Conservation (phyloP, 495 filamentous ascomycete species). For the Echria macrotheca region DNA sequence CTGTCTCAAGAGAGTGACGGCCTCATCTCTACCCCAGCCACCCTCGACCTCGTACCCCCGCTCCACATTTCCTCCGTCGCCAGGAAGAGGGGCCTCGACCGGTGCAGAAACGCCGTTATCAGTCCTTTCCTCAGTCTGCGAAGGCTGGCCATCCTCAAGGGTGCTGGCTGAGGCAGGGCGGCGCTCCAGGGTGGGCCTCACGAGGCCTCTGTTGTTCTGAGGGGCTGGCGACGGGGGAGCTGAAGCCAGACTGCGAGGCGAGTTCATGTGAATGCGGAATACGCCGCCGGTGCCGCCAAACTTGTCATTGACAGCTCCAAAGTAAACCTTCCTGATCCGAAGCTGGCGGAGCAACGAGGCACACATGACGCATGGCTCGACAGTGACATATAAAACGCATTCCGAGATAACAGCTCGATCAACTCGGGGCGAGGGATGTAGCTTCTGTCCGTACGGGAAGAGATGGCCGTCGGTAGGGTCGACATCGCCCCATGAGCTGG, state of each 20-base stretch:
- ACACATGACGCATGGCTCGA: slow-evolving; percentile 98
- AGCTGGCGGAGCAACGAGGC: slow-evolving; percentile 86
- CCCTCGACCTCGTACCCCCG: slow-evolving; percentile 69
- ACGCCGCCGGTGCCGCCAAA: slow-evolving; percentile 96
- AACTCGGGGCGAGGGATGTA: slow-evolving; percentile 39
- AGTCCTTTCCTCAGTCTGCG: slow-evolving; percentile 5
- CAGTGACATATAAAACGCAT: slow-evolving; percentile 87
- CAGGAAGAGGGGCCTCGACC: slow-evolving; percentile 18
- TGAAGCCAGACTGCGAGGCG: slow-evolving; percentile 23
- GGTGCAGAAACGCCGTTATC: slow-evolving; percentile 6
- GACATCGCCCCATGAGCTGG: slow-evolving; percentile 37
- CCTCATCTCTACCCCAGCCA: slow-evolving; percentile 79
- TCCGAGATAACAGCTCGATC: slow-evolving; percentile 54
- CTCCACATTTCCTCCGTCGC: slow-evolving; percentile 53
- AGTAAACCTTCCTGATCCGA: slow-evolving; percentile 76
- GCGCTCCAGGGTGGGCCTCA: slow-evolving; percentile 21
- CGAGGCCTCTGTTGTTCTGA: slow-evolving; percentile 26
- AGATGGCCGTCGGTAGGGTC: slow-evolving; percentile 40
- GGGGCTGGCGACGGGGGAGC: slow-evolving; percentile 24
- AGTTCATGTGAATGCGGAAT: slow-evolving; percentile 76
- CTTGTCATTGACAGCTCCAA: slow-evolving; percentile 90
- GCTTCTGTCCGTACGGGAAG: slow-evolving; percentile 47
- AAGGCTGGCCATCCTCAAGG: not conserved
- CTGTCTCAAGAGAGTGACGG: slow-evolving; percentile 80
- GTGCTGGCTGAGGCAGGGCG: slow-evolving; percentile 18